Evolutionary conservation across 345 rosid genomes (phyloP).

Genomic region (Citrus medica): DNA sequence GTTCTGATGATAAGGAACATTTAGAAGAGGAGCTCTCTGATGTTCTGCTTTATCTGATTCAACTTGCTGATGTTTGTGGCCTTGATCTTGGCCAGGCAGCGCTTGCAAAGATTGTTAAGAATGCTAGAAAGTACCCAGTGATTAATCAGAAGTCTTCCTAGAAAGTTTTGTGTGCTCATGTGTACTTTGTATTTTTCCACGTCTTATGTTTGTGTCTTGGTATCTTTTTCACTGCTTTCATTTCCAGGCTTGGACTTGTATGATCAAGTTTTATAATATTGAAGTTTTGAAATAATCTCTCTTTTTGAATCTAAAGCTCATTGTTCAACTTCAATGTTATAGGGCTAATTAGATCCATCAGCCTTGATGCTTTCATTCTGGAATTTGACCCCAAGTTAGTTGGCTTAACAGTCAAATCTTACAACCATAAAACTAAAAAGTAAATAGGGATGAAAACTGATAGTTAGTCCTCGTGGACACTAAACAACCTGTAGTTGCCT

Average conservation of each 20-base stretch:
- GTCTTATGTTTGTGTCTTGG: background rate
- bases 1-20: slow-evolving; percentile 46
- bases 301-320: background rate
- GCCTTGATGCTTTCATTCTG: background rate
- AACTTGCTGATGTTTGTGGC: slow-evolving; percentile 57
- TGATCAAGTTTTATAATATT: background rate
- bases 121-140: slow-evolving; percentile 45
- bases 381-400: background rate
- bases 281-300: background rate
- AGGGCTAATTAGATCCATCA: background rate
- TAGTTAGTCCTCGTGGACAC: background rate
- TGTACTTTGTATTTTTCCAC: background rate
- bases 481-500: too few relatives aligned
- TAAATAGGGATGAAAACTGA: background rate
- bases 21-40: slow-evolving; percentile 61
- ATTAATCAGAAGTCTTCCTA: background rate
- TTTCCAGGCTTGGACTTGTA: background rate
- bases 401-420: too few relatives aligned
- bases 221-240: background rate
- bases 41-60: slow-evolving; percentile 56
- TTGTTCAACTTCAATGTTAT: background rate
- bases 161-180: background rate
- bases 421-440: too few relatives aligned
- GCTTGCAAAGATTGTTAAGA: slow-evolving; percentile 41
- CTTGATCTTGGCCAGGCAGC: slow-evolving; percentile 65